A percentile compares a stretch with the other conserved stretches of the same genome.
Evolutionary conservation across 108 stramenopile genomes (phyloP).

Genomic region (Pelagomonas calceolata): DNA sequence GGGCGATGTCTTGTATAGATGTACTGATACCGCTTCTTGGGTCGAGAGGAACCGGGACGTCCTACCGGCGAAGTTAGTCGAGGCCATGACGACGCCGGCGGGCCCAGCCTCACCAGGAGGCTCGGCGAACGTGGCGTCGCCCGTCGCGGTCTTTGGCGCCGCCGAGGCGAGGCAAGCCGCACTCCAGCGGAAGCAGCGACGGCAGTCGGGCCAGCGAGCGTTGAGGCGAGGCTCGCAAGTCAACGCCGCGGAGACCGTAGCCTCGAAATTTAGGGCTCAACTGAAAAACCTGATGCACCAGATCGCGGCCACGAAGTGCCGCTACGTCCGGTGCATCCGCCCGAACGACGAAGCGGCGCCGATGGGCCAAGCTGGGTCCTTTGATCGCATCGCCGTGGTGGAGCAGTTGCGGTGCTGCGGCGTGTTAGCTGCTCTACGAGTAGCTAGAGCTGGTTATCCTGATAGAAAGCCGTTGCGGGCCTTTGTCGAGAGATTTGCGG

Average conservation of each 20-base stretch:
- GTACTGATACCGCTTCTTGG: slow-evolving; percentile 54
- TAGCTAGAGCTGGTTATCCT: slow-evolving; percentile 2
- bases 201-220: too few relatives aligned
- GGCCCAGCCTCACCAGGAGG: too few relatives aligned
- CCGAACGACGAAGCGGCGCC: slow-evolving; percentile 8
- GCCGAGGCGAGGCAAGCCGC: too few relatives aligned
- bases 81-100: slow-evolving; percentile 5
- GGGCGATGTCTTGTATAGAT: slow-evolving; percentile 74
- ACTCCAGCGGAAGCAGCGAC: too few relatives aligned
- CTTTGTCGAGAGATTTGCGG: too few relatives aligned
- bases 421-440: slow-evolving; percentile 4
- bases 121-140: too few relatives aligned
- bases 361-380: too few relatives aligned
- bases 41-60: slow-evolving; percentile 73
- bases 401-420: slow-evolving; percentile 15
- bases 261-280: slow-evolving; percentile 28
- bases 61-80: slow-evolving; percentile 57
- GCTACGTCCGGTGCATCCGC: slow-evolving; percentile 34
- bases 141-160: too few relatives aligned
- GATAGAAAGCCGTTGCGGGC: too few relatives aligned
- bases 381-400: slow-evolving; percentile 19
- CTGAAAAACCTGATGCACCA: slow-evolving; percentile 7
- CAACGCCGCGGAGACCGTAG: slow-evolving; percentile 50
- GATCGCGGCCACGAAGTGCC: slow-evolving; percentile 11
- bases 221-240: too few relatives aligned